Base-by-base conservation (phyloP, 75 land plant genomes). In the Cupressus sempervirens region DNA sequence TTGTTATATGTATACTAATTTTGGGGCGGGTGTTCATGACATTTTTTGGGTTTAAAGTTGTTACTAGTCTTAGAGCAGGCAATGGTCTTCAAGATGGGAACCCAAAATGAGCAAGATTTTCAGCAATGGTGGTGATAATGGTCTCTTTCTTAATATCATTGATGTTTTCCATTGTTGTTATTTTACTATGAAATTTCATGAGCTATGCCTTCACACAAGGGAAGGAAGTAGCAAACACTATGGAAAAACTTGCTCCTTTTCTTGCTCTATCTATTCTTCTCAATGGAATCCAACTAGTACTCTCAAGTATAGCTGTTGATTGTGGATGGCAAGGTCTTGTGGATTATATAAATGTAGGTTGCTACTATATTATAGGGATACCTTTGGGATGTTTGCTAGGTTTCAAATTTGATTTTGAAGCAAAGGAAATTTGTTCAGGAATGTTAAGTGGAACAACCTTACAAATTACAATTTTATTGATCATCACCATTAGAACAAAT, bases 241-340 rank as follows among this genome's bases (percentile, higher is more conserved):
- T 94, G 3, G 29, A 94, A 9, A 90, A 91, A 9, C 88, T 94
- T 58, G 82, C 80, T 40, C 95, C 95, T 1, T 84, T 90, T 35
- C 85, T 94, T 8, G 94, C 91, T 18, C n/a, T 83, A 84, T 84
- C 93, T 16, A 76, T 93, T 36, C 34, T 90, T 26, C 90, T 94
- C 79, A 94, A 94, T 74, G 96, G 96, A 48, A 79, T 96, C 38
- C 96, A 95, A 83, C 95, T 92, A 18, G 97, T 95, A 38, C 85
- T 94, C 13, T 94, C 98, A 73, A 95, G 98, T 94, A 65, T 93
- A 29, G 96, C 93, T 4, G 65, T 95, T 16, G 96, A 96, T 46
- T 89, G 91, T 75, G 96, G 96, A 81, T 94, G 94, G 97, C 97
- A 94, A 90, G 84, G 91, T 62, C 36, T 89, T 38, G 92, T 91